A percentile compares a stretch with the other conserved stretches of the same genome.
Evolutionary conservation across 768 basidiomycete genomes (phyloP).

Genomic region (Calvatia gigantea): DNA sequence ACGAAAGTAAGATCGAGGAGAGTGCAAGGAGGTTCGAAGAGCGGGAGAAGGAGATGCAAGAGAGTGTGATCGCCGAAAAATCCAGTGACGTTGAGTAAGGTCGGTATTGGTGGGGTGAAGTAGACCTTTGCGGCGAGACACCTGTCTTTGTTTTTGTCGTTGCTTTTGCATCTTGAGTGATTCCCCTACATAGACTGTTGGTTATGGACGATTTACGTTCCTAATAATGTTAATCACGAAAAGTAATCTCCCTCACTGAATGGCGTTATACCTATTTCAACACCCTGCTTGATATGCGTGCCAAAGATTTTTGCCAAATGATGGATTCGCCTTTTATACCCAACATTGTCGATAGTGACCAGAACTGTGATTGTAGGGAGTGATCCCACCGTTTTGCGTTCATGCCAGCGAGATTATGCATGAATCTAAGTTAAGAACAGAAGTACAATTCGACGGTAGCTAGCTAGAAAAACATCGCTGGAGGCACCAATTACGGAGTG

Average conservation of each 20-base stretch:
- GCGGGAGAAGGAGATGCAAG: slow-evolving; percentile 5
- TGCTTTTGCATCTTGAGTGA: background rate
- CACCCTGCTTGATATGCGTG: too few relatives aligned
- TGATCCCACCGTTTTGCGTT: too few relatives aligned
- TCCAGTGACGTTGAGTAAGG: background rate
- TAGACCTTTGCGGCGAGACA: too few relatives aligned
- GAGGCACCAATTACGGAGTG: background rate
- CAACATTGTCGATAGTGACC: too few relatives aligned
- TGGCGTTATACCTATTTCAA: too few relatives aligned
- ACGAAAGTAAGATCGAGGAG: slow-evolving; percentile 48
- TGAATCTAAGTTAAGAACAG: background rate
- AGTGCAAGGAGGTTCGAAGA: slow-evolving; percentile 24
- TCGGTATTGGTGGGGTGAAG: background rate
- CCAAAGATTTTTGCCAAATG: too few relatives aligned
- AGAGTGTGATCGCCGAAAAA: background rate
- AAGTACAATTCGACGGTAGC: too few relatives aligned
- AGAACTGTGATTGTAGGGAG: too few relatives aligned
- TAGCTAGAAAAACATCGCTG: background rate
- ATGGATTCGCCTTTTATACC: too few relatives aligned
- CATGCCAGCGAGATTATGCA: too few relatives aligned
- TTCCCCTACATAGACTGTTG: background rate
- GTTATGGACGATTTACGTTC: background rate
- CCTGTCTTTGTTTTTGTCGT: too few relatives aligned
- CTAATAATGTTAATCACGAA: background rate
- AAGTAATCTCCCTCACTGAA: too few relatives aligned